Conservation (phyloP, 139 green algal species). For the Pseudopediastrum boryanum region DNA sequence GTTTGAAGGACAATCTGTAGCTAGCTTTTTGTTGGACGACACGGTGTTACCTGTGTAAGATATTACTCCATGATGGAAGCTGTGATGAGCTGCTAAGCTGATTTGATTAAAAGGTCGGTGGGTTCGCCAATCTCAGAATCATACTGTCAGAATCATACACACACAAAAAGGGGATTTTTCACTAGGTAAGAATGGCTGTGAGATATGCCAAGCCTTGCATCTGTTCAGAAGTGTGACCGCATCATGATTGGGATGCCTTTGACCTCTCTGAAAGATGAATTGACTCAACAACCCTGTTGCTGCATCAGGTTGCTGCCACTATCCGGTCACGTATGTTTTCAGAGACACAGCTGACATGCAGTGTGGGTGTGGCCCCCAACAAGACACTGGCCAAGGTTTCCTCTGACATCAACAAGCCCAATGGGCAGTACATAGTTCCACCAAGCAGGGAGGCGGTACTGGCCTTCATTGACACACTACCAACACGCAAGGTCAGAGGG, state of each 20-base stretch:
- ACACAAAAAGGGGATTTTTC: background rate
- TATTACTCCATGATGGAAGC: too few relatives aligned
- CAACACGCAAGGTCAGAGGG: conserved; percentile 69
- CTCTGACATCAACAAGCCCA: conserved; percentile 87
- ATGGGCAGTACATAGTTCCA: conserved; percentile 75
- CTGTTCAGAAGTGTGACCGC: background rate
- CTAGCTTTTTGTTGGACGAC: too few relatives aligned
- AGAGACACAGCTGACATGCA: conserved; percentile 77
- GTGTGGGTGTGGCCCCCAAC: conserved; percentile 79
- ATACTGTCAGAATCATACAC: background rate
- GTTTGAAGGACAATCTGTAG: too few relatives aligned
- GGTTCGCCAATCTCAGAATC: background rate
- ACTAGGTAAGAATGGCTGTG: background rate
- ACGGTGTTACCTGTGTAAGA: too few relatives aligned
- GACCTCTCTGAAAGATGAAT: background rate
- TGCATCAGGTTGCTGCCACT: conserved; percentile 57
- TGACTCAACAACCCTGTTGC: too few relatives aligned
- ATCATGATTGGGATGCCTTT: background rate
- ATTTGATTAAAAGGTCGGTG: too few relatives aligned
- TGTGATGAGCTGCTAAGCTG: too few relatives aligned
- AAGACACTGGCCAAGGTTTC: conserved; percentile 81
- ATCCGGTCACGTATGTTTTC: conserved; percentile 57
- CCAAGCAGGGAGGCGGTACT: conserved; percentile 53
- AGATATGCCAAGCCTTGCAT: background rate
- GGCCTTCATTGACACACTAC: conserved; percentile 71